Evolutionary conservation across 1,284 basidiomycete species (phyloP), one percentile per base, ranked within the genome.

Genomic region (Pisolithus thermaeus): DNA sequence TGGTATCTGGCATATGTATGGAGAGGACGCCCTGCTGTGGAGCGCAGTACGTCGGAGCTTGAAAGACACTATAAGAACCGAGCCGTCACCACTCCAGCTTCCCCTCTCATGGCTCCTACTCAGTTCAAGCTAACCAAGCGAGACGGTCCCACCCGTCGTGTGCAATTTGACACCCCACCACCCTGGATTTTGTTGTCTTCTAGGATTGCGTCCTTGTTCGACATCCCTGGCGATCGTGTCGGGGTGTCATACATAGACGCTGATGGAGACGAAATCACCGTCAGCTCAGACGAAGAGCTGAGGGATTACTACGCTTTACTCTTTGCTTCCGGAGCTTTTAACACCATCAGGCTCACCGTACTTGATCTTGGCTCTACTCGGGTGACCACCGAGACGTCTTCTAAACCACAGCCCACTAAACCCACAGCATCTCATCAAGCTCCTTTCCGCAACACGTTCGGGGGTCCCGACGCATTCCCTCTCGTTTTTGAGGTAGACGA

Each of bases 221-320:
- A 64, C 48, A 81, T 90, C 41, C 76, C 83, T 9, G 53, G 68
- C 48, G 73, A 76, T 52, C 74, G 74, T 46, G 70, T 88, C 49
- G 84, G 75, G 2, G 81, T 86, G 36, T 80, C 82, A 30, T 90
- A 90, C 63, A 53, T 82, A 46, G 87, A 90, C 65, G 63, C 63
- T 35, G 86, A 89, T 59, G 76, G 78, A 35, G 87, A 90, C 61
- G 78, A 84, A 56, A 78, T 90, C 53, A 89, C 86, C 11, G 72
- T 88, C 54, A 85, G 78, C 66, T 79, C 85, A 4, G 74, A 87
- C 51, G 81, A 81, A 81, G 59, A 87, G 73, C 68, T 86, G 80
- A 63, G 64, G 40, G 57, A 64, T 25, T 50, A 64, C 60, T 53
- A 64, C 64, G 59, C 27, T 47, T 62, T 51, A 62, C 59, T 43